Evolutionary conservation across 352 stramenopile genomes (phyloP).

Genomic region (Phytophthora syringae): DNA sequence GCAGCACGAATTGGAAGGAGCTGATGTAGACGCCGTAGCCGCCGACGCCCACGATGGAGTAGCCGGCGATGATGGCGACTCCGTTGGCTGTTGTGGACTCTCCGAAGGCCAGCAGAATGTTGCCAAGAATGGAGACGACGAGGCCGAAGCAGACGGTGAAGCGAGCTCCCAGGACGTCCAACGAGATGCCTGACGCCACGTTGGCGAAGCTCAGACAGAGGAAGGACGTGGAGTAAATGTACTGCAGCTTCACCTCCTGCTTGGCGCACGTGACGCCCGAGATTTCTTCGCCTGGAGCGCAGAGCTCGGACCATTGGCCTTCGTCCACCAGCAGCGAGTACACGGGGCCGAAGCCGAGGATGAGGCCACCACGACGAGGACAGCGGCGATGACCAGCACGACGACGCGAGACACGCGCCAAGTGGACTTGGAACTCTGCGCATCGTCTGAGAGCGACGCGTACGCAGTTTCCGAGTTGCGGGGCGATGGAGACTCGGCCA

Average conservation of each 20-base stretch:
- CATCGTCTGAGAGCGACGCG: background rate
- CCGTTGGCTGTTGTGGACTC: slow-evolving; percentile 42
- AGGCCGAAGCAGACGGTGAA: slow-evolving; percentile 43
- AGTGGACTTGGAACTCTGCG: slow-evolving; percentile 41
- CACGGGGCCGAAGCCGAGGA: slow-evolving; percentile 57
- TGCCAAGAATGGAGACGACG: slow-evolving; percentile 50
- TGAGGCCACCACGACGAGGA: slow-evolving; percentile 48
- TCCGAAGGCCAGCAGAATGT: slow-evolving; percentile 48
- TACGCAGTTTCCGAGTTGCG: slow-evolving; percentile 1
- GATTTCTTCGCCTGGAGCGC: slow-evolving; percentile 22
- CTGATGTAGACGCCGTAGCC: slow-evolving; percentile 54
- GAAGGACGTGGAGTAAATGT: slow-evolving; percentile 60
- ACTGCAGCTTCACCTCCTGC: slow-evolving; percentile 57
- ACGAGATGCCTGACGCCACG: slow-evolving; percentile 47
- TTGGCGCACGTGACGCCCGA: slow-evolving; percentile 41
- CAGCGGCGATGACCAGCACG: slow-evolving; percentile 31
- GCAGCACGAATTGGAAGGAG: slow-evolving; percentile 58
- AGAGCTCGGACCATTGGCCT: slow-evolving; percentile 54
- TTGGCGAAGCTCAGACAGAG: slow-evolving; percentile 56
- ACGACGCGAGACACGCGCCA: slow-evolving; percentile 31
- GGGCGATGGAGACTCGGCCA: background rate
- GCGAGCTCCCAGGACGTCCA: slow-evolving; percentile 54
- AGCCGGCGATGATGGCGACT: slow-evolving; percentile 49
- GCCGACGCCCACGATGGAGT: slow-evolving; percentile 49
- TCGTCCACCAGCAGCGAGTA: slow-evolving; percentile 57